Conservation (phyloP, 176 grass and related monocot species). For the Oryza australiensis region DNA sequence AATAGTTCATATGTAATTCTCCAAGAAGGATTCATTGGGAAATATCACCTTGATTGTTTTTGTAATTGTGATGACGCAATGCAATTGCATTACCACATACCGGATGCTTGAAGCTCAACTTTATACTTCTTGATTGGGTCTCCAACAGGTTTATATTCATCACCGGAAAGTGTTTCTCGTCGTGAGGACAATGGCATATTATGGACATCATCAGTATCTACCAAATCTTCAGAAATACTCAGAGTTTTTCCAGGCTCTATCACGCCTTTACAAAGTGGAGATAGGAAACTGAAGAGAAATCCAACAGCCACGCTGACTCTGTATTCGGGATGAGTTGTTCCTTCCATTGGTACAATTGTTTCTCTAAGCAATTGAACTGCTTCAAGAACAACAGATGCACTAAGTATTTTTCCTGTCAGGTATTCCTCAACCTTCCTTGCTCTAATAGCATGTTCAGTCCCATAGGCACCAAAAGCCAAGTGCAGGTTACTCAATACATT, state of each 20-base stretch:
- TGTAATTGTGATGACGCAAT: background rate
- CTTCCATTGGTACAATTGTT: conserved; percentile 57
- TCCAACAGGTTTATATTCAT: conserved; percentile 58
- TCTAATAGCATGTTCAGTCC: conserved; percentile 73
- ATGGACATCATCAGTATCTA: conserved; percentile 19
- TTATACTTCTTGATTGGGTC: conserved; percentile 65
- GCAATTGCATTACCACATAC: conserved; percentile 33
- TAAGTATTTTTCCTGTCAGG: conserved; percentile 51
- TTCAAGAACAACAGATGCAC: conserved; percentile 52
- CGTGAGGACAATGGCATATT: conserved; percentile 46
- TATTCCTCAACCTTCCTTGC: conserved; percentile 63
- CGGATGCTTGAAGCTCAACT: conserved; percentile 82
- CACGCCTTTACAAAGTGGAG: conserved; percentile 47
- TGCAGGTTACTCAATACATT: conserved; percentile 47
- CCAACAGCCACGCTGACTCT: conserved; percentile 71
- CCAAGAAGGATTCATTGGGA: background rate
- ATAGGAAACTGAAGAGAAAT: conserved; percentile 76
- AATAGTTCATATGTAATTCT: background rate
- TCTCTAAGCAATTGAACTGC: conserved; percentile 53
- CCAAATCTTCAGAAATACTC: background rate
- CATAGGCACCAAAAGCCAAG: conserved; percentile 78
- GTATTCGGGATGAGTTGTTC: conserved; percentile 60
- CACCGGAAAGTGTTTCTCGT: conserved; percentile 29
- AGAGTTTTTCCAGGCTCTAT: conserved; percentile 35
- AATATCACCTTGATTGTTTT: background rate